Evolutionary conservation across 139 green algal genomes (phyloP).

Genomic region (Micractinium sp.): DNA sequence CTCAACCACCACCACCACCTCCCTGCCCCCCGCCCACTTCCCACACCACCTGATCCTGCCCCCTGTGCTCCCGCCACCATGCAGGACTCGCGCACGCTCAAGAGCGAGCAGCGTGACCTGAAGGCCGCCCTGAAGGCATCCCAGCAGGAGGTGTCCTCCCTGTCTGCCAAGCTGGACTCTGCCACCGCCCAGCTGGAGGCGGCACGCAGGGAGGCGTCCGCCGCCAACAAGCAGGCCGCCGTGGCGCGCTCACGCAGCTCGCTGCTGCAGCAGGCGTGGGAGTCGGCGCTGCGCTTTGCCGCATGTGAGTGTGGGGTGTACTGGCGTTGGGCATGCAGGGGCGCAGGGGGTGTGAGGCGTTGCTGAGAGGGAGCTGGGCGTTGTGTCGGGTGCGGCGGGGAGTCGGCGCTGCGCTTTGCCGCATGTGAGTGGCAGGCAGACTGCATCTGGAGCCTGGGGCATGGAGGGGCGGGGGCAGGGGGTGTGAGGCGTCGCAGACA

Average conservation of each 20-base stretch:
- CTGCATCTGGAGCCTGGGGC: not conserved
- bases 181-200: constrained; percentile 16
- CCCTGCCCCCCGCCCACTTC: too few relatives aligned
- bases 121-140: not conserved
- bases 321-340: not conserved
- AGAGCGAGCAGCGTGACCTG: constrained; percentile 6
- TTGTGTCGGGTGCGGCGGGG: not conserved
- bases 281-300: not conserved
- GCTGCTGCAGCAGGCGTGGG: constrained; percentile 24
- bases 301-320: not conserved
- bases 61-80: too few relatives aligned
- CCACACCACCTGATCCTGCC: not conserved
- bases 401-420: not conserved
- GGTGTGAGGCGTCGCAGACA: not conserved
- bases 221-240: not conserved
- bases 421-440: not conserved
- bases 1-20: too few relatives aligned
- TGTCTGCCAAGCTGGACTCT: not conserved
- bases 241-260: not conserved
- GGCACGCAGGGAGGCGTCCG: constrained; percentile 9
- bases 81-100: not conserved
- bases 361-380: too few relatives aligned
- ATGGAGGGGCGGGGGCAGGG: not conserved
- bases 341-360: not conserved
- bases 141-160: not conserved